A percentile compares a stretch with the other conserved stretches of the same genome.
Evolutionary conservation across 495 filamentous ascomycete species (phyloP).

Genomic region (Penicillium bovifimosum): DNA sequence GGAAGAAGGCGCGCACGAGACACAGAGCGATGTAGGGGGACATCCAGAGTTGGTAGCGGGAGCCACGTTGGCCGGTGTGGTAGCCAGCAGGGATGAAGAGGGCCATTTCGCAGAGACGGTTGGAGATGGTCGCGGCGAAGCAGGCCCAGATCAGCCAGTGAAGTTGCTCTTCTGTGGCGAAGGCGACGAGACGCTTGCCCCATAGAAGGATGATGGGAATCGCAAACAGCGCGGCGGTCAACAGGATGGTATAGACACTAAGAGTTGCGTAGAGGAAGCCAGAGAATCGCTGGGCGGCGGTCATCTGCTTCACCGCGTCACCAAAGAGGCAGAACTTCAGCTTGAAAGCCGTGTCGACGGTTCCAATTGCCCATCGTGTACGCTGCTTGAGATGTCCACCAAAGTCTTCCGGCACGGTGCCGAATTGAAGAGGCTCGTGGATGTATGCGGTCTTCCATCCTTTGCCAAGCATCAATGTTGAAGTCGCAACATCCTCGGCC

Average conservation of each 20-base stretch:
- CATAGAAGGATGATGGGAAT: slow-evolving; percentile 44
- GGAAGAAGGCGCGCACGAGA: slow-evolving; percentile 39
- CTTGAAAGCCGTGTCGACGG: slow-evolving; percentile 40
- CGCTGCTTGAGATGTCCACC: slow-evolving; percentile 48
- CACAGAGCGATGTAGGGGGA: slow-evolving; percentile 40
- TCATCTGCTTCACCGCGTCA: slow-evolving; percentile 31
- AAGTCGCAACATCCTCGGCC: slow-evolving; percentile 48
- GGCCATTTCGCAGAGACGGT: slow-evolving; percentile 40
- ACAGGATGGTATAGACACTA: slow-evolving; percentile 38
- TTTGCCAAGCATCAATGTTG: slow-evolving; percentile 40
- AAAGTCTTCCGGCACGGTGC: slow-evolving; percentile 45
- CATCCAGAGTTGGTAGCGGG: slow-evolving; percentile 43
- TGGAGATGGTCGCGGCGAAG: slow-evolving; percentile 34
- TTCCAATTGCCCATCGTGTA: slow-evolving; percentile 45
- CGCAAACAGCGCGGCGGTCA: slow-evolving; percentile 38
- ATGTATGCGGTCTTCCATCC: slow-evolving; percentile 50
- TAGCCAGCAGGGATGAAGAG: slow-evolving; percentile 43
- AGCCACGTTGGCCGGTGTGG: slow-evolving; percentile 37
- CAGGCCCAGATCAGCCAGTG: slow-evolving; percentile 45
- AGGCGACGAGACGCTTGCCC: slow-evolving; percentile 41
- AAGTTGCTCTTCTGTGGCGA: slow-evolving; percentile 37
- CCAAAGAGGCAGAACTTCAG: slow-evolving; percentile 43
- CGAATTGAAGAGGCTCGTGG: slow-evolving; percentile 48
- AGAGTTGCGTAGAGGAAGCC: slow-evolving; percentile 44
- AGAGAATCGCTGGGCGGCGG: slow-evolving; percentile 30